Evolutionary conservation across 2,329 filamentous ascomycete species (phyloP), one percentile per base, ranked within the genome.

Genomic region (Colletotrichum incanum): DNA sequence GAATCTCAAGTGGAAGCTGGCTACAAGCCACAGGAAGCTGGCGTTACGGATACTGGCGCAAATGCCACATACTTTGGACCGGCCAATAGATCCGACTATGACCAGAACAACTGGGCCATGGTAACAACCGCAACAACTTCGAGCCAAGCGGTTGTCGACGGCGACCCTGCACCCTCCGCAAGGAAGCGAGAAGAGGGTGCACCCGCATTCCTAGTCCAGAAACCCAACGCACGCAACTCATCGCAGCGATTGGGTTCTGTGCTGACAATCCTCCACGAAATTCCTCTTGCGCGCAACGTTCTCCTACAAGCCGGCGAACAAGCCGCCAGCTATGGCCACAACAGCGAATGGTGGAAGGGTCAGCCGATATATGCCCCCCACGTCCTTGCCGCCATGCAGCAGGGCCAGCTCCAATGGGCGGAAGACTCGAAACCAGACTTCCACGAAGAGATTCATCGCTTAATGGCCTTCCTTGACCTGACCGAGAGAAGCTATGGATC

Each of bases 291-390:
- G 0, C 85, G 90, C 64, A 91, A 91, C 74, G 80, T 86, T 3
- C 80, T 92, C 16, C 82, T 92, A 3, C 78, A 81, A 31, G 81
- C 79, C 12, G 85, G 85, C 1, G 65, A 77, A 4, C 78, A 84
- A 6, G 80, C 84, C 2, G 76, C 80, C 1, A 84, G 81, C 43
- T 92, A 92, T 73, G 89, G 90, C 1, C 84, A 87, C 74, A 84
- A 89, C 74, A 81, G 81, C 16, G 86, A 89, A 71, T 92, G 90
- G 90, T 92, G 90, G 90, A 87, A 85, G 73, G 90, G 90, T 4
- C 82, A 86, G 58, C 78, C 83, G 11, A 91, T 91, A 47, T 74
- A 84, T 5, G 80, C 80, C 41, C 80, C 82, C 2, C 81, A 84
- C 12, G 77, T 80, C 34, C 77, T 84, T 5, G 77, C 78, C 6